A percentile compares a stretch with the other conserved stretches of the same genome.
These are phyloP conservation scores for Hypoxylon crocopeplum DNA, from an alignment of 495 filamentous ascomycete species.

Conservation along the genomic window DNA sequence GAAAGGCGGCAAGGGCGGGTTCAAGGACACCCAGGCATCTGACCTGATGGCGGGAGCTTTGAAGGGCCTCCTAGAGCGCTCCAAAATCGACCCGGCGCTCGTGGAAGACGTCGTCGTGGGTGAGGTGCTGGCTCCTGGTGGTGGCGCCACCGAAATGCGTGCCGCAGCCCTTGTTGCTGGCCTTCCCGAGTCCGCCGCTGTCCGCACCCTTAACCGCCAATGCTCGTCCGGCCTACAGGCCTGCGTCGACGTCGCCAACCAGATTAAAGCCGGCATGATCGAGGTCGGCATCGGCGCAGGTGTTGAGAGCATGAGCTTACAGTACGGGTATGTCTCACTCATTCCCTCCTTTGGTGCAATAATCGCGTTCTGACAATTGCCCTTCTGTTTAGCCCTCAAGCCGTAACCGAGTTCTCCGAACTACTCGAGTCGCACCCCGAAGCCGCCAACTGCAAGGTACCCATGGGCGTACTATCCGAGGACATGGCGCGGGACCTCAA, in stretches of 20 bases:
- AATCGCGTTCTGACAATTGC: neutral
- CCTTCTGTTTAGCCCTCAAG: constrained; percentile 65
- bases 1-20: constrained; percentile 88
- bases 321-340: constrained; percentile 74
- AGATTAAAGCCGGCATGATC: constrained; percentile 88
- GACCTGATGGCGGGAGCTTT: constrained; percentile 89
- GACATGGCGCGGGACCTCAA: constrained; percentile 87
- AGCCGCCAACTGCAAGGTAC: constrained; percentile 94
- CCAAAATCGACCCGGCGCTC: constrained; percentile 79
- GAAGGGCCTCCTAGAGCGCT: constrained; percentile 79
- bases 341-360: neutral
- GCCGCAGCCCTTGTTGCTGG: constrained; percentile 91
- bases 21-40: constrained; percentile 90
- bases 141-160: constrained; percentile 95
- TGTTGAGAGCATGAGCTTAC: constrained; percentile 95
- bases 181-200: constrained; percentile 81
- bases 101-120: constrained; percentile 95
- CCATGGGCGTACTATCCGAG: constrained; percentile 95
- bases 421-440: constrained; percentile 84
- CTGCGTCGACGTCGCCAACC: constrained; percentile 90
- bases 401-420: constrained; percentile 93
- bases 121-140: constrained; percentile 88
- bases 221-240: constrained; percentile 91
- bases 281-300: constrained; percentile 93
- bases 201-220: constrained; percentile 88